Percentiles rank a stretch among this genome's conserved stretches.
Evolutionary conservation across 306 rosid species (phyloP).

Genomic region (Prunus dulcis): DNA sequence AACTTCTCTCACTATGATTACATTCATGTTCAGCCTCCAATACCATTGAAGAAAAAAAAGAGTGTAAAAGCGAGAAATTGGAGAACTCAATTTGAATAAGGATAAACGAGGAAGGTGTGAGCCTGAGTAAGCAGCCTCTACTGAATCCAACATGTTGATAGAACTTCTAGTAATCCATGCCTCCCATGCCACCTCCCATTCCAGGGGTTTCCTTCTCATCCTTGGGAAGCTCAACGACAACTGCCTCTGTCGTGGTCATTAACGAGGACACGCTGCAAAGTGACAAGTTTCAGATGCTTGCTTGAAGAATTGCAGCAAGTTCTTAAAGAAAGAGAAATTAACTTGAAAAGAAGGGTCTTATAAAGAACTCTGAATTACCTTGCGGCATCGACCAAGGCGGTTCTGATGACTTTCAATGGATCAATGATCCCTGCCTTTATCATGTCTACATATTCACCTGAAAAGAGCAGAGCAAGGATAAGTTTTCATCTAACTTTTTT

Average conservation of each 20-base stretch:
- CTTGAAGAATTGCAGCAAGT: neutral
- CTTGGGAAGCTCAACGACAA: slow-evolving; percentile 39
- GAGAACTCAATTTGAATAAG: neutral
- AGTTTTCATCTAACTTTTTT: neutral
- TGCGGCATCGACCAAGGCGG: slow-evolving; percentile 57
- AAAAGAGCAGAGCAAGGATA: neutral
- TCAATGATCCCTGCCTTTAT: slow-evolving; percentile 53
- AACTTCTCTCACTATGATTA: slow-evolving; percentile 10
- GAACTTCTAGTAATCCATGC: slow-evolving; percentile 32
- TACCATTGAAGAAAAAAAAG: neutral
- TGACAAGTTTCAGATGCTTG: neutral
- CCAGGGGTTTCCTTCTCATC: slow-evolving; percentile 37
- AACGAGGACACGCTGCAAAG: slow-evolving; percentile 45
- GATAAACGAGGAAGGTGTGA: neutral
- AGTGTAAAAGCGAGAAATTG: neutral
- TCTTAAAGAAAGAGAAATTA: neutral
- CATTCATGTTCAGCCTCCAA: slow-evolving; percentile 20
- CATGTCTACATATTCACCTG: slow-evolving; percentile 63
- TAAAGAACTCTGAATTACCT: slow-evolving; percentile 22
- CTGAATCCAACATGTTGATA: neutral
- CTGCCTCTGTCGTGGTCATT: slow-evolving; percentile 51
- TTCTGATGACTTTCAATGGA: slow-evolving; percentile 56
- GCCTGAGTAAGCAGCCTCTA: neutral
- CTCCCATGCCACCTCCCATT: slow-evolving; percentile 48
- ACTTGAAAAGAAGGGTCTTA: neutral